Evolutionary conservation across 768 basidiomycete genomes (phyloP), one percentile per base, ranked within the genome.

Genomic region (Boletus eberwhitei): DNA sequence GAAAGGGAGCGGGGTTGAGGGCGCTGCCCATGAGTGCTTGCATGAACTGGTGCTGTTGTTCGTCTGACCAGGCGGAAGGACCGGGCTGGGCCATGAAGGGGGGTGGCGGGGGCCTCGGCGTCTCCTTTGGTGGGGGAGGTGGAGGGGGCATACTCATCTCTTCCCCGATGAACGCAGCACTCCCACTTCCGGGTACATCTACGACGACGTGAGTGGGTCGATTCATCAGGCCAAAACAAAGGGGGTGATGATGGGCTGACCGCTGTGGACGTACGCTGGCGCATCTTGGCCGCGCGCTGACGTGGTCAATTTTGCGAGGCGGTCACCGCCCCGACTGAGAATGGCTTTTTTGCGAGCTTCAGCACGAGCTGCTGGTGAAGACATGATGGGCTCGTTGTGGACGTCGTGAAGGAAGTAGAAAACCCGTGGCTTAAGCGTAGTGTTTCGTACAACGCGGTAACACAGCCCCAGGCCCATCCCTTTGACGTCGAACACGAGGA

Each of bases 281-380:
- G 78, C 82, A 53, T 90, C 87, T 47, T 88, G 87, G 38, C 83
- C 82, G 21, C 90, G 80, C 35, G 87, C 80, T 4, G 85, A 86
- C 3, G 85, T 86, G 5, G 90, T 90, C 41, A 93, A 79, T 64
- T 85, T 90, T 31, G 87, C 85, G 40, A 93, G 82, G 50, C 90
- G 81, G 75, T 90, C 88, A 29, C 75, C 76, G 14, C 87, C 84
- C 50, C 88, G 77, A 58, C 77, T 77, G 21, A 91, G 80, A 54
- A 93, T 91, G 35, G 90, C 90, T 71, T 81, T 86, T 64, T 84
- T 74, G 41, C 90, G 79, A 11, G 90, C 90, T 71, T 89, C 88
- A 69, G 88, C 87, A 62, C 85, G 83, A 55, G 84, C 81, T 72
- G 85, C 73, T 50, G 86, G 77, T 62, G 82, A 79, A 17, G 69